Conservation (phyloP, 805 yeast species). For the Sugiyamaella americana region DNA sequence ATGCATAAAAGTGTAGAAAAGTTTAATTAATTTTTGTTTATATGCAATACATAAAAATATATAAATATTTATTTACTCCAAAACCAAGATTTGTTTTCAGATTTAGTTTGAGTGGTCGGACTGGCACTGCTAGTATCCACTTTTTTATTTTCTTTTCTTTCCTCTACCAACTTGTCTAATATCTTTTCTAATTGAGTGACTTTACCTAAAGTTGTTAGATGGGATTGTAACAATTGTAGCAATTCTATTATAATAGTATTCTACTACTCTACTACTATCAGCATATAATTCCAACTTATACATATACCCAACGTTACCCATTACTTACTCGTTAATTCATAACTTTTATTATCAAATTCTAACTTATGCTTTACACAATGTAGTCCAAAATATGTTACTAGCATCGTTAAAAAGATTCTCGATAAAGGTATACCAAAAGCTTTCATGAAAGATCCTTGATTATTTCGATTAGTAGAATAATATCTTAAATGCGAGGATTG, state of each 20-base stretch:
- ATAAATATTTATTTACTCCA: too few relatives aligned
- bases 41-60: too few relatives aligned
- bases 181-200: neutral
- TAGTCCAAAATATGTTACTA: conserved; percentile 17
- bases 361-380: conserved; percentile 16
- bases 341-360: conserved; percentile 10
- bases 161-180: neutral
- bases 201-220: neutral
- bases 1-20: conserved; percentile 17
- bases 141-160: neutral
- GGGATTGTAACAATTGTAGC: too few relatives aligned
- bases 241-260: neutral
- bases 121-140: too few relatives aligned
- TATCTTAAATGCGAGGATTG: too few relatives aligned
- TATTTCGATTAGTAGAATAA: neutral
- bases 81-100: too few relatives aligned
- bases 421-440: conserved; percentile 10
- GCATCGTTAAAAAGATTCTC: conserved; percentile 11
- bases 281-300: too few relatives aligned
- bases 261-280: too few relatives aligned
- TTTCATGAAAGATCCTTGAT: neutral
- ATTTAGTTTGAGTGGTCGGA: too few relatives aligned
- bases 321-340: neutral
- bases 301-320: too few relatives aligned
- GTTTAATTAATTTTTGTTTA: too few relatives aligned